Percentiles rank a stretch among this genome's conserved stretches.
Evolutionary conservation across 176 grass and related monocot genomes (phyloP).

Genomic region (Coix lacrymajobi): DNA sequence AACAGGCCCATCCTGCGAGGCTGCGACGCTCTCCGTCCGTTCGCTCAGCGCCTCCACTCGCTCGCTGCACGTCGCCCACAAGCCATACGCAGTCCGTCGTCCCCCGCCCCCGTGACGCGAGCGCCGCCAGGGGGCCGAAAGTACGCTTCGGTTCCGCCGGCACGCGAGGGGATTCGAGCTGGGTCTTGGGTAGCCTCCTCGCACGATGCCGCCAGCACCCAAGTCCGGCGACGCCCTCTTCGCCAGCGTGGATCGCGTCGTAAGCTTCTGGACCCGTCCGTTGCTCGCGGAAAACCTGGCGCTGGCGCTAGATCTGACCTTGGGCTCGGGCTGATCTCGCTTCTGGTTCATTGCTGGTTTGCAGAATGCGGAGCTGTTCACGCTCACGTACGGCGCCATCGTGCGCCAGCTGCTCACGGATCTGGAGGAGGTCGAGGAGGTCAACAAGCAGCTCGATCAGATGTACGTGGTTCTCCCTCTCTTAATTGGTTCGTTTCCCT

Average conservation of each 20-base stretch:
- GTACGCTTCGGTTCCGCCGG: not conserved
- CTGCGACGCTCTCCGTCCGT: not conserved
- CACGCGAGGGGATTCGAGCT: not conserved
- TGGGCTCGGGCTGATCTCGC: not conserved
- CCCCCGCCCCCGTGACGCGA: not conserved
- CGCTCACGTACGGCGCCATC: constrained; percentile 91
- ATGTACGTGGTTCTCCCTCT: constrained; percentile 37
- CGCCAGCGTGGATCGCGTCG: constrained; percentile 91
- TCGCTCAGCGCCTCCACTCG: not conserved
- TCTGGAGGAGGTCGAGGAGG: constrained; percentile 99
- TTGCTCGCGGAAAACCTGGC: not conserved
- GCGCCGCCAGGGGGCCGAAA: not conserved
- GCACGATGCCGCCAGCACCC: constrained; percentile 51
- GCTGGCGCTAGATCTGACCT: not conserved
- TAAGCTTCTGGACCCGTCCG: constrained; percentile 32
- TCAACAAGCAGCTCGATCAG: constrained; percentile 99
- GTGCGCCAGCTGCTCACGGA: constrained; percentile 96
- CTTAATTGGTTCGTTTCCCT: not conserved
- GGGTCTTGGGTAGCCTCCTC: not conserved
- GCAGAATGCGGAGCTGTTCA: constrained; percentile 98
- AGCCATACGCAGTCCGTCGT: too few relatives aligned
- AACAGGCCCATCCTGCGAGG: not conserved
- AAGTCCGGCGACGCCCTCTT: constrained; percentile 92
- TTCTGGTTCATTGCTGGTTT: not conserved
- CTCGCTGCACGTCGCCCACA: too few relatives aligned